Conservation (phyloP, 2,329 filamentous ascomycete genomes). For the Dichotomopilus funicola region DNA sequence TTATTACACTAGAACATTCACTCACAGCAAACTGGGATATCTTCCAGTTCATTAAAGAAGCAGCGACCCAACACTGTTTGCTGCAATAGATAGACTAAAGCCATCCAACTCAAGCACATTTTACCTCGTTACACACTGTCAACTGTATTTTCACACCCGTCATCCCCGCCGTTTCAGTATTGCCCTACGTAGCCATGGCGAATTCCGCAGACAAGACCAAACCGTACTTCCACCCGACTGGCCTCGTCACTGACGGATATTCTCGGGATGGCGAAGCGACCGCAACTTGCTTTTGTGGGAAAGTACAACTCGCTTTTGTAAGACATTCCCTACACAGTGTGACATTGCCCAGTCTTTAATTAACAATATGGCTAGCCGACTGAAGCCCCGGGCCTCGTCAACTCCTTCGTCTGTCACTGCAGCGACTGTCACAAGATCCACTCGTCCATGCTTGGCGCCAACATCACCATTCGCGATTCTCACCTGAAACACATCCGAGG, state of each 20-base stretch:
- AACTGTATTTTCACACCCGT: too few species aligned
- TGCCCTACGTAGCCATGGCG: not conserved
- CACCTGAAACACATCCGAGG: not conserved
- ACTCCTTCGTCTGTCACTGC: not conserved
- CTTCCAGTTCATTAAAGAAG: too few species aligned
- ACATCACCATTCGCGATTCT: not conserved
- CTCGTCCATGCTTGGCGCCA: not conserved
- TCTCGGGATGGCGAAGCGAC: not conserved
- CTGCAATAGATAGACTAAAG: too few species aligned
- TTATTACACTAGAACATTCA: too few species aligned
- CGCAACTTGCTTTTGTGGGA: not conserved
- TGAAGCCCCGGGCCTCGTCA: not conserved
- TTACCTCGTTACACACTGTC: too few species aligned
- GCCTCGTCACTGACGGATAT: not conserved
- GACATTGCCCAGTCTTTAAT: not conserved
- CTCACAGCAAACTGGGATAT: too few species aligned
- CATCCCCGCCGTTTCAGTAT: too few species aligned
- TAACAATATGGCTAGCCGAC: not conserved
- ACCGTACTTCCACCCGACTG: not conserved
- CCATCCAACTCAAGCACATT: too few species aligned
- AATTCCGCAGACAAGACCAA: not conserved
- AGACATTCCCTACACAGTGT: not conserved
- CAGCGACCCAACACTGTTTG: too few species aligned
- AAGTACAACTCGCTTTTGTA: not conserved
- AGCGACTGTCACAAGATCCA: not conserved